phyloP scores from a whole-genome alignment of 1,139 yeast species.

The Suhomyces wounanorum region DNA sequence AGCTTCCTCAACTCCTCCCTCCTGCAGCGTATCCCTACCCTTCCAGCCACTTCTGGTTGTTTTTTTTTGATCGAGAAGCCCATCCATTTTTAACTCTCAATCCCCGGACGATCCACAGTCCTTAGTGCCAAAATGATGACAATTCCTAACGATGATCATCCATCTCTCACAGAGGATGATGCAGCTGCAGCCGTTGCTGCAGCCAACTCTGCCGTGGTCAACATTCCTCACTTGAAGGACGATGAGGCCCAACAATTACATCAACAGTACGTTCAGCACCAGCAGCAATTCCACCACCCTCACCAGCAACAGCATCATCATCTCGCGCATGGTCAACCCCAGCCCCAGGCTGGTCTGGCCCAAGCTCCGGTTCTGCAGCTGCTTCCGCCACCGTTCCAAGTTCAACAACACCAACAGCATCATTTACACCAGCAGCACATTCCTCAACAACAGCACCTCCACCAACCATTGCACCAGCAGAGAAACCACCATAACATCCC shows the following conservation, averaged over 20 bases:
- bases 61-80: conserved; percentile 2
- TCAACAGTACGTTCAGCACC: conserved; percentile 24
- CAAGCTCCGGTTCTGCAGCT: conserved; percentile 24
- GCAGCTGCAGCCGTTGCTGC: conserved; percentile 34
- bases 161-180: conserved; percentile 25
- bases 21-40: background rate
- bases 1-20: background rate
- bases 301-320: conserved; percentile 22
- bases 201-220: conserved; percentile 25
- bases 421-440: conserved; percentile 16
- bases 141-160: conserved; percentile 29
- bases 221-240: conserved; percentile 20
- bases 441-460: conserved; percentile 15
- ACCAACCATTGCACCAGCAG: conserved; percentile 12
- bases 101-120: background rate
- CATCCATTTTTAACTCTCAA: background rate
- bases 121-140: conserved; percentile 25
- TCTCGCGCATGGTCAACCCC: conserved; percentile 25
- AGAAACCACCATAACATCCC: conserved; percentile 13
- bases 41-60: conserved; percentile 1
- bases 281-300: conserved; percentile 21
- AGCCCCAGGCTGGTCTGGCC: conserved; percentile 15
- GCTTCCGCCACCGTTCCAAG: conserved; percentile 19
- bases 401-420: conserved; percentile 17
- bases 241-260: conserved; percentile 26